Evolutionary conservation across 2,329 filamentous ascomycete genomes (phyloP).

Genomic region (Diaporthe ampelina): DNA sequence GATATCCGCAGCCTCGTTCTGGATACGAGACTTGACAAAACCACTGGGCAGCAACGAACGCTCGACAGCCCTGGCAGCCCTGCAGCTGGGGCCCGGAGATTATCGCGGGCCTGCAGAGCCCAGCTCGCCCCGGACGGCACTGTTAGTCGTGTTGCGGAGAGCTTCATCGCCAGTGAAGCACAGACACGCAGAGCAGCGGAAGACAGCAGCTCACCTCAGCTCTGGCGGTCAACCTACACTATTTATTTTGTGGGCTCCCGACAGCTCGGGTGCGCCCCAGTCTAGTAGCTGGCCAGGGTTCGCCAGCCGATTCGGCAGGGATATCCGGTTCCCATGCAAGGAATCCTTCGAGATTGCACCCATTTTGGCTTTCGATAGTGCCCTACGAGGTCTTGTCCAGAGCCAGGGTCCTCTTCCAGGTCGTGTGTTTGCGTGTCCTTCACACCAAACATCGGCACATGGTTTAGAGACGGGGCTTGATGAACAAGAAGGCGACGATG

Average conservation of each 20-base stretch:
- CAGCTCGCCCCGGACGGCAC: slow-evolving; percentile 21
- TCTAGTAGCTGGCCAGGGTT: slow-evolving; percentile 1
- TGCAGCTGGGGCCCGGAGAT: slow-evolving; percentile 19
- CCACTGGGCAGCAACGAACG: not conserved
- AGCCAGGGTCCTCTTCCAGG: not conserved
- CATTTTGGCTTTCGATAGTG: slow-evolving; percentile 31
- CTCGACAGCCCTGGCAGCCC: slow-evolving; percentile 15
- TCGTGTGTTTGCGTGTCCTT: not conserved
- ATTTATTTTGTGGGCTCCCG: slow-evolving; percentile 20
- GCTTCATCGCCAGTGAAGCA: slow-evolving; percentile 21
- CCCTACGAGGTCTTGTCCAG: not conserved
- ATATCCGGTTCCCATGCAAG: slow-evolving; percentile 17
- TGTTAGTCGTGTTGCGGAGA: not conserved
- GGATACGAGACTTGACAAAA: slow-evolving; percentile 16
- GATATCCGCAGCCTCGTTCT: slow-evolving; percentile 27
- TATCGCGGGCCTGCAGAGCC: slow-evolving; percentile 1
- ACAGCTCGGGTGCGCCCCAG: slow-evolving; percentile 19
- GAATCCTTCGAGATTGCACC: slow-evolving; percentile 22
- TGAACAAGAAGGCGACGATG: not conserved
- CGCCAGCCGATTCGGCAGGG: slow-evolving; percentile 23
- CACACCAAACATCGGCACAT: too few species aligned
- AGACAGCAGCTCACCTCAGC: not conserved
- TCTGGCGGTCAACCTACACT: slow-evolving; percentile 8
- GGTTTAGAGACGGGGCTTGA: not conserved
- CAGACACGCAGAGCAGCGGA: not conserved